Conservation (phyloP, 495 filamentous ascomycete species). For the Hyphodiscus hymeniophilus region DNA sequence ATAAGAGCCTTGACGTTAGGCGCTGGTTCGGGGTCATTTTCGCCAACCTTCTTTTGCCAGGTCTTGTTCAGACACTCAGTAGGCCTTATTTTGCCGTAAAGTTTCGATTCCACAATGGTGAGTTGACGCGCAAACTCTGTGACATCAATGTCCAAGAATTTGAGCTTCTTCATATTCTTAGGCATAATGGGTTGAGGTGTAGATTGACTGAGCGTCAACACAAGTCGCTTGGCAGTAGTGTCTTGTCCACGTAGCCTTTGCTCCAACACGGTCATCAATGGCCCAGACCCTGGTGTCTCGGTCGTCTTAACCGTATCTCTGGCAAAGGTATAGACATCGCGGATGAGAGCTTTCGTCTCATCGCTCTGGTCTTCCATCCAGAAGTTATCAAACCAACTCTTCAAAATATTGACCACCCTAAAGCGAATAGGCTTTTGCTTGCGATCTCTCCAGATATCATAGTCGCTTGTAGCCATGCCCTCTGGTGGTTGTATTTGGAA, state of each 20-base stretch:
- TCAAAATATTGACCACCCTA: constrained; percentile 92
- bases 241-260: constrained; percentile 83
- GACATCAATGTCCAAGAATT: constrained; percentile 94
- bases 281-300: constrained; percentile 77
- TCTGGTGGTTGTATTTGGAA: constrained; percentile 92
- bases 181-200: constrained; percentile 85
- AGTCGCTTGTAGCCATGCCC: constrained; percentile 64
- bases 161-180: constrained; percentile 99
- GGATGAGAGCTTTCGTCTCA: constrained; percentile 72
- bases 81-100: constrained; percentile 91
- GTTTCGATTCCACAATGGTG: constrained; percentile 90
- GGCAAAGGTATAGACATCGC: constrained; percentile 82
- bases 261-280: constrained; percentile 76
- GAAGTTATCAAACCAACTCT: constrained; percentile 95
- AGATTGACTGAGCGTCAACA: constrained; percentile 71
- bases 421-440: constrained; percentile 96
- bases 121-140: constrained; percentile 93
- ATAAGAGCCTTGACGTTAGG: constrained; percentile 94
- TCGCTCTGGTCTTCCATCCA: constrained; percentile 96
- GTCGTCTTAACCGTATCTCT: constrained; percentile 87
- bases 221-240: constrained; percentile 72
- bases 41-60: constrained; percentile 87
- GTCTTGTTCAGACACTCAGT: constrained; percentile 97
- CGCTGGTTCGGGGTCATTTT: constrained; percentile 80
- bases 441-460: constrained; percentile 80